Evolutionary conservation across 495 filamentous ascomycete genomes (phyloP).

Genomic region (Podospora sp.): DNA sequence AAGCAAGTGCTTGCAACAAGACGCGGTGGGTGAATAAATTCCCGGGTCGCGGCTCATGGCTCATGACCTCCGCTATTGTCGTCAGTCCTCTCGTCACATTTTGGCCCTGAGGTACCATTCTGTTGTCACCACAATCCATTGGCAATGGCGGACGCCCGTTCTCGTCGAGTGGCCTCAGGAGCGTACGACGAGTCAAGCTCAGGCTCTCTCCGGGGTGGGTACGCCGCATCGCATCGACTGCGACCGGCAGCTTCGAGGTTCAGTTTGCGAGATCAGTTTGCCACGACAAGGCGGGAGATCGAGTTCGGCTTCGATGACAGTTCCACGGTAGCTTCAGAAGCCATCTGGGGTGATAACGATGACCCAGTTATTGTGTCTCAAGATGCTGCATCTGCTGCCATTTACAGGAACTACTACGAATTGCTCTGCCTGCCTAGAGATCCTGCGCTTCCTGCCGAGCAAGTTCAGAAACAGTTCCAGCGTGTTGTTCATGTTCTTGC

Average conservation of each 20-base stretch:
- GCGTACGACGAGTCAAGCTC: constrained; percentile 24
- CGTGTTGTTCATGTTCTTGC: constrained; percentile 59
- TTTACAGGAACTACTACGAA: constrained; percentile 53
- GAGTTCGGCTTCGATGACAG: constrained; percentile 39
- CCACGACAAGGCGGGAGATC: constrained; percentile 30
- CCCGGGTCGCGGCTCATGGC: background rate
- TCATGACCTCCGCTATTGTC: background rate
- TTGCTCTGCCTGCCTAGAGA: constrained; percentile 52
- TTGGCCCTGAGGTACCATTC: background rate
- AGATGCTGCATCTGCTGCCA: background rate
- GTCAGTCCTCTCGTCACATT: background rate
- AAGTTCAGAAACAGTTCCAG: constrained; percentile 57
- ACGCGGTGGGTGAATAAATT: background rate
- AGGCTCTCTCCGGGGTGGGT: constrained; percentile 3
- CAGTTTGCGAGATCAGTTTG: constrained; percentile 36
- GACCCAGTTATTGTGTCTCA: constrained; percentile 11
- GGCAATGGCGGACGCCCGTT: constrained; percentile 16
- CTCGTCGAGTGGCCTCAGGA: constrained; percentile 21
- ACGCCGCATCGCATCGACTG: constrained; percentile 12
- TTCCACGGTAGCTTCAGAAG: constrained; percentile 27
- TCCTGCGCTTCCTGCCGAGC: constrained; percentile 48
- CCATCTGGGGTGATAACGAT: constrained; percentile 15
- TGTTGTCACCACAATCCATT: background rate
- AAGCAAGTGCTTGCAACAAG: background rate
- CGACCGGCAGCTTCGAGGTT: constrained; percentile 29